Conservation (phyloP, 257 asterid species). For the Ajuga chamaepitys region DNA sequence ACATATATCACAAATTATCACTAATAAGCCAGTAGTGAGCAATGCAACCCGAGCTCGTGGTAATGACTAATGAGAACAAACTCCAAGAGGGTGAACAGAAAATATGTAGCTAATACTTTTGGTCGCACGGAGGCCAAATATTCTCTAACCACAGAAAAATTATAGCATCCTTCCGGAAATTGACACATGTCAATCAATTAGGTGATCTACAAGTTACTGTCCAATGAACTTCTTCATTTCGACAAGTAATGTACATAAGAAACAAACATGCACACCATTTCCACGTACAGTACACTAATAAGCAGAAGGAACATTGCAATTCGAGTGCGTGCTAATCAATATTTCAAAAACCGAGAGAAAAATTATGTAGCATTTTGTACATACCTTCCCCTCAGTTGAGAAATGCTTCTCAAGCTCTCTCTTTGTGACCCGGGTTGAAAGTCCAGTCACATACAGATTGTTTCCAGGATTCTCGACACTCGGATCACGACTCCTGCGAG, state of each 20-base stretch:
- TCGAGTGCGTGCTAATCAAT: background rate
- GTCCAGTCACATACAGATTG: constrained; percentile 89
- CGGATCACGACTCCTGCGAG: constrained; percentile 48
- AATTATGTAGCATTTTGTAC: background rate
- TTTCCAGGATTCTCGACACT: constrained; percentile 93
- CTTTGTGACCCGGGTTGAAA: constrained; percentile 58
- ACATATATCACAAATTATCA: background rate
- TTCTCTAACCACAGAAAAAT: too few species aligned
- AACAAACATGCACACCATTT: background rate
- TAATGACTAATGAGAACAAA: too few species aligned
- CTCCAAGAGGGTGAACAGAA: too few species aligned
- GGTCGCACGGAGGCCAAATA: too few species aligned
- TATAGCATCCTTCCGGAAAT: too few species aligned
- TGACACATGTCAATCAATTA: too few species aligned
- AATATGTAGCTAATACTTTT: too few species aligned
- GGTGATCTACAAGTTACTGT: too few species aligned
- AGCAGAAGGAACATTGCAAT: background rate
- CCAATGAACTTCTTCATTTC: too few species aligned
- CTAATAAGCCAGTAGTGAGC: background rate
- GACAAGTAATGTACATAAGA: too few species aligned
- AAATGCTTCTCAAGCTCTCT: constrained; percentile 74
- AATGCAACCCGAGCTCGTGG: background rate
- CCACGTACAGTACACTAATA: background rate
- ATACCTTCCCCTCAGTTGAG: constrained; percentile 74
- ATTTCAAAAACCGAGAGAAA: background rate